Evolutionary conservation across 2,329 filamentous ascomycete species (phyloP).

Genomic region (Penicillium sp.): DNA sequence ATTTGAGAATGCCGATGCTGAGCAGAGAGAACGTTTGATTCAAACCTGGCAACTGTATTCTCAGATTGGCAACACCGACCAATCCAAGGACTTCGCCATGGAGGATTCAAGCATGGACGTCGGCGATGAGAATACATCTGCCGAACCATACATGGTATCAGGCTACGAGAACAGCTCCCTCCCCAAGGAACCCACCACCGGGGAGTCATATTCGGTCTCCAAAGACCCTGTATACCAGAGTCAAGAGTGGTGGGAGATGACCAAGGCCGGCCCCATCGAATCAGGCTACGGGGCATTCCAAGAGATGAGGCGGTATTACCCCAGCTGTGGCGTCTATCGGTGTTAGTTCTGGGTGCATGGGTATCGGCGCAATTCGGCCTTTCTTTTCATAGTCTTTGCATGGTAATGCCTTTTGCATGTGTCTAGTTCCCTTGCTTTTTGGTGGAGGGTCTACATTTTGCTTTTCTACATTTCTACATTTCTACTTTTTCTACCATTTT

Average conservation of each 20-base stretch:
- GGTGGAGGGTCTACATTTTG: neutral
- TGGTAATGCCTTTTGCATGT: too few species aligned
- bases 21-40: constrained; percentile 73
- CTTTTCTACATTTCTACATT: neutral
- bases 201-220: constrained; percentile 36
- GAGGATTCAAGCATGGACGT: constrained; percentile 22
- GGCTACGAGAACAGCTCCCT: constrained; percentile 72
- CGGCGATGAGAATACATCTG: constrained; percentile 44
- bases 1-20: constrained; percentile 72
- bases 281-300: constrained; percentile 43
- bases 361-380: neutral
- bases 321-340: constrained; percentile 20
- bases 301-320: constrained; percentile 30
- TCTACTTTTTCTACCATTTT: neutral
- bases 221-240: constrained; percentile 46
- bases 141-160: constrained; percentile 81
- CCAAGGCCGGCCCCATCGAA: constrained; percentile 34
- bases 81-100: constrained; percentile 50
- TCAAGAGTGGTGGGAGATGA: constrained; percentile 42
- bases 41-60: constrained; percentile 82
- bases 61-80: constrained; percentile 31
- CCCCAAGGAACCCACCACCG: constrained; percentile 32
- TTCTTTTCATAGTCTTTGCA: neutral
- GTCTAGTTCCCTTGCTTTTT: too few species aligned
- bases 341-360: neutral